Base-by-base conservation (phyloP, 805 yeast genomes). In the Lipomyces japonicus region DNA sequence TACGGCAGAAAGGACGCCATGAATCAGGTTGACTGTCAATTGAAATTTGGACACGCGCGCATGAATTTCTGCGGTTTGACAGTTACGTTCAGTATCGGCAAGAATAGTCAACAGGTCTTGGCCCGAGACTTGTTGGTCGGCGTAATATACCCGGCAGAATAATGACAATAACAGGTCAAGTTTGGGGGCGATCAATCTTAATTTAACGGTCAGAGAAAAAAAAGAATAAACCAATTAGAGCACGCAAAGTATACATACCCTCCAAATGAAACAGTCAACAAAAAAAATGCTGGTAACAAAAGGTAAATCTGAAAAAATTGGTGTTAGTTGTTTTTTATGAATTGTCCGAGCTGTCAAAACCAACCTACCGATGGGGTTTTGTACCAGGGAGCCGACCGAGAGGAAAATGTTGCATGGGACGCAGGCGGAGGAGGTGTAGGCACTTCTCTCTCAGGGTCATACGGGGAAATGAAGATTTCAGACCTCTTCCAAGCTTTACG, bases 11-110 rank as follows among this genome's bases (percentile, higher is more conserved):
- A 54, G 22, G 19, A 52, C 23, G 1, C 57, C 58, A 32, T 45
- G 50, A 36, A 54, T 37, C 19, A 54, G 32, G 19, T 38, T 43
- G 36, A 50, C 46, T 2, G 34, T 31, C 58, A 48, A 28, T n/a
- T 26, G 42, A 35, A 54, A 47, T 19, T 44, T 52, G 22, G 58
- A 47, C 22, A 52, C 39, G 12, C 28, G 25, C 10, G 50, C 44
- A 28, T 54, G 56, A 22, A 54, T 42, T 16, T 38, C 53, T 5
- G 57, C 40, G n/a, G 50, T 44, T 42, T 54, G 58, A 40, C 58
- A 54, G 35, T 23, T 35, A n/a, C 41, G 52, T 22, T 46, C 55
- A 16, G 34, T 47, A 22, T 50, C 51, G n/a, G 45, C 56, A 19
- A 40, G 35, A 5, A 44, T 30, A 9, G 18, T 19, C n/a, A 21